These are phyloP conservation scores for Crucihimalaya himalaica DNA, from an alignment of 345 rosid genomes.

Conservation along the genomic window DNA sequence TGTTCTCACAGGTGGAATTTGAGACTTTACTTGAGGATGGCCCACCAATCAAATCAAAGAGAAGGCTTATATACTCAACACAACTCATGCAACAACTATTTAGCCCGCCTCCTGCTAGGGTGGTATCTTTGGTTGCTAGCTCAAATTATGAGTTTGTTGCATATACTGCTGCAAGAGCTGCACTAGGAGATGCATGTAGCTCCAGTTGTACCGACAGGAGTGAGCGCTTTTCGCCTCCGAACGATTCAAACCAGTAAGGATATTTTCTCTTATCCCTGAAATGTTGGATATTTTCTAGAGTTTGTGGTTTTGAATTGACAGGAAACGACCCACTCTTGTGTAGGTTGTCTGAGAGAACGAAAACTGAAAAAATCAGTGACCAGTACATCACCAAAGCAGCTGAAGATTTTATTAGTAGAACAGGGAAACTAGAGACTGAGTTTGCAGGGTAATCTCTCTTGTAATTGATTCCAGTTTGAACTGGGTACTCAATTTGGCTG, in stretches of 20 bases:
- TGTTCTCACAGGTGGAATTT: slow-evolving; percentile 61
- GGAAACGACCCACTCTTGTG: not conserved
- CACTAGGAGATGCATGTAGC: slow-evolving; percentile 77
- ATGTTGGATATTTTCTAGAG: not conserved
- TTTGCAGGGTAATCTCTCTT: slow-evolving; percentile 54
- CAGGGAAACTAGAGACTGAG: slow-evolving; percentile 61
- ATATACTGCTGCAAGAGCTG: slow-evolving; percentile 55
- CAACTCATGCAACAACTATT: slow-evolving; percentile 82
- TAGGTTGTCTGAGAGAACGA: slow-evolving; percentile 51
- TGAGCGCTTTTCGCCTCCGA: slow-evolving; percentile 37
- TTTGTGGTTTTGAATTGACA: not conserved
- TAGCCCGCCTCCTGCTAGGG: slow-evolving; percentile 52
- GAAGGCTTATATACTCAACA: slow-evolving; percentile 72
- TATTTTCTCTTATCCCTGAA: not conserved
- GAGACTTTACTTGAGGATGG: slow-evolving; percentile 59
- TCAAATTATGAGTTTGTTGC: slow-evolving; percentile 56
- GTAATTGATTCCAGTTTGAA: not conserved
- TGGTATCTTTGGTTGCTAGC: slow-evolving; percentile 51
- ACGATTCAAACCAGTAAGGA: slow-evolving; percentile 60
- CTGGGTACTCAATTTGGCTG: not conserved
- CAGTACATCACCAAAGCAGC: slow-evolving; percentile 60
- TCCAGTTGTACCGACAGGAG: slow-evolving; percentile 39
- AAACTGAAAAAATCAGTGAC: slow-evolving; percentile 50
- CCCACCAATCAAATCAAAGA: slow-evolving; percentile 56
- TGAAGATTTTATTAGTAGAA: slow-evolving; percentile 59